These are phyloP conservation scores for Amylocarpus encephaloides DNA, from an alignment of 2,329 filamentous ascomycete genomes.

Conservation along the genomic window DNA sequence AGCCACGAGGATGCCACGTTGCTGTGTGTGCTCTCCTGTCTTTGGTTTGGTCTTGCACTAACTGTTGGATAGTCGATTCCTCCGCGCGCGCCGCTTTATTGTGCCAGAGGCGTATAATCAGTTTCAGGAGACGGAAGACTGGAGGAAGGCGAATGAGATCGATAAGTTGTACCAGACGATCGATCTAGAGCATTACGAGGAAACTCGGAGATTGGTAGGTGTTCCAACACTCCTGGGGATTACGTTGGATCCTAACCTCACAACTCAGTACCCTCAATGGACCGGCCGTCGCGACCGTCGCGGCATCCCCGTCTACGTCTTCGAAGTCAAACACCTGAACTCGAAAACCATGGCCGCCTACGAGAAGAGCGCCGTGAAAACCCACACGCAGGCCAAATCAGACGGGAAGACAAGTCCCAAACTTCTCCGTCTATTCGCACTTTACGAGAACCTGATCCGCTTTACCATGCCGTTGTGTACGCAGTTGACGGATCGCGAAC, in stretches of 20 bases:
- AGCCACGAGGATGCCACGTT: slow-evolving; percentile 67
- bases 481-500: slow-evolving; percentile 62
- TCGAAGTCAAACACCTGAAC: slow-evolving; percentile 78
- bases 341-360: slow-evolving; percentile 75
- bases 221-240: slow-evolving; percentile 11
- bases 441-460: slow-evolving; percentile 87
- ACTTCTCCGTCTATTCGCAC: slow-evolving; percentile 78
- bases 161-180: slow-evolving; percentile 80
- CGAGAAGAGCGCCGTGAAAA: slow-evolving; percentile 54
- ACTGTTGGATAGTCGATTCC: slow-evolving; percentile 57
- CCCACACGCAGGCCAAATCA: slow-evolving; percentile 54
- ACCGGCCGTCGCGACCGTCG: slow-evolving; percentile 83
- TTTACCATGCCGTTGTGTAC: slow-evolving; percentile 85
- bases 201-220: slow-evolving; percentile 66
- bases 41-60: background rate
- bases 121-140: slow-evolving; percentile 83
- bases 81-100: slow-evolving; percentile 78
- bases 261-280: slow-evolving; percentile 79
- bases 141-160: slow-evolving; percentile 74
- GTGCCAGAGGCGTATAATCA: slow-evolving; percentile 72
- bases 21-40: slow-evolving; percentile 46
- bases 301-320: slow-evolving; percentile 88
- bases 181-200: slow-evolving; percentile 76
- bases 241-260: slow-evolving; percentile 18
- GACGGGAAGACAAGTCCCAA: slow-evolving; percentile 65